A percentile compares a stretch with the other conserved stretches of the same genome.
These are phyloP conservation scores for Plasmopara muralis DNA, from an alignment of 352 stramenopile genomes.

Conservation along the genomic window DNA sequence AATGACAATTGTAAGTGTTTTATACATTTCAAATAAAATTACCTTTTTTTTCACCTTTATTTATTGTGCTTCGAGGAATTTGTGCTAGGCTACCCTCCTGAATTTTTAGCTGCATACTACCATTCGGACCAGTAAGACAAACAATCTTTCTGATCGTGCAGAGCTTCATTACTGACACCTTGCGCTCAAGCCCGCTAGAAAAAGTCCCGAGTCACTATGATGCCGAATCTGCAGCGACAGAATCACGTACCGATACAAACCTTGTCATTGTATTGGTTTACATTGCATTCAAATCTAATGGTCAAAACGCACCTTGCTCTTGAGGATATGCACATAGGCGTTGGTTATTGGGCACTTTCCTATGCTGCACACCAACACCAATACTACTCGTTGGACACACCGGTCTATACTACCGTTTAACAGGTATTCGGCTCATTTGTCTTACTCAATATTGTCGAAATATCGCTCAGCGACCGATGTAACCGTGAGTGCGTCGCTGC, in stretches of 20 bases:
- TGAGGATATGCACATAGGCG: slow-evolving; percentile 51
- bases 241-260: neutral
- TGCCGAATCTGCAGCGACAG: slow-evolving; percentile 24
- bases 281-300: neutral
- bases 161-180: slow-evolving; percentile 8
- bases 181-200: slow-evolving; percentile 24
- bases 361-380: slow-evolving; percentile 12
- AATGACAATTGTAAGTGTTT: neutral
- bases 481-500: slow-evolving; percentile 38
- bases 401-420: no score
- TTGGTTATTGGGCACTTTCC: slow-evolving; percentile 46
- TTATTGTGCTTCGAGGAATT: slow-evolving; percentile 22
- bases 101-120: slow-evolving; percentile 37
- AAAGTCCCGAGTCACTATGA: slow-evolving; percentile 39
- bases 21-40: neutral
- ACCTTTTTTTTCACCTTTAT: slow-evolving; percentile 21
- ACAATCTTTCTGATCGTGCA: neutral
- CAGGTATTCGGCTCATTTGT: no score
- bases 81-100: slow-evolving; percentile 28
- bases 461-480: slow-evolving; percentile 37
- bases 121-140: neutral
- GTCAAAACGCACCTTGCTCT: slow-evolving; percentile 30
- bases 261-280: neutral
- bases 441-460: slow-evolving; percentile 33
- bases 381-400: no score